Evolutionary conservation across 2,329 filamentous ascomycete genomes (phyloP).

Genomic region (Nothophoma quercina): DNA sequence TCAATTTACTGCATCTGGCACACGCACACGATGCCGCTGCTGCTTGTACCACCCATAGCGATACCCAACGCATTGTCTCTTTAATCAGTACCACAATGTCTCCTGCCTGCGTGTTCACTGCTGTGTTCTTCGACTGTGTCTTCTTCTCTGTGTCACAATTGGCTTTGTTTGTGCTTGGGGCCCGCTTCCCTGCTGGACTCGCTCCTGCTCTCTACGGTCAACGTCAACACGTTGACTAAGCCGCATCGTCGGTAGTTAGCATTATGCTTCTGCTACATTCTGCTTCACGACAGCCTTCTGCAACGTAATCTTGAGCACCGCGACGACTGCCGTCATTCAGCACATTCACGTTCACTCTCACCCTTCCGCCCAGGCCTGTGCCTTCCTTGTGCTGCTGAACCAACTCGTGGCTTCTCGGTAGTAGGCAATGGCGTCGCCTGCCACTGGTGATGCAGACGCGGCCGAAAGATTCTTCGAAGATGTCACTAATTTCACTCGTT

Average conservation of each 20-base stretch:
- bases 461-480: neutral
- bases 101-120: neutral
- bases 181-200: neutral
- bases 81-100: neutral
- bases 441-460: neutral
- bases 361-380: neutral
- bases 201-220: conserved; percentile 3
- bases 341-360: conserved; percentile 2
- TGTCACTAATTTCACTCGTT: neutral
- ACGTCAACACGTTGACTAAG: neutral
- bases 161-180: neutral
- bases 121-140: neutral
- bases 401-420: neutral
- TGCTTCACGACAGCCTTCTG: neutral
- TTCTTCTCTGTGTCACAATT: neutral
- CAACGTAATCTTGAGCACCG: neutral
- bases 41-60: neutral
- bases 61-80: conserved; percentile 7
- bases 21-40: neutral
- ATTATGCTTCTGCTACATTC: neutral
- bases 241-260: neutral
- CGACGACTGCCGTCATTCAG: neutral
- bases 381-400: neutral
- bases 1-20: neutral
- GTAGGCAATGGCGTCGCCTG: conserved; percentile 3